Base-by-base conservation (phyloP, 2,329 filamentous ascomycete genomes). In the Golovinomyces cichoracearum region DNA sequence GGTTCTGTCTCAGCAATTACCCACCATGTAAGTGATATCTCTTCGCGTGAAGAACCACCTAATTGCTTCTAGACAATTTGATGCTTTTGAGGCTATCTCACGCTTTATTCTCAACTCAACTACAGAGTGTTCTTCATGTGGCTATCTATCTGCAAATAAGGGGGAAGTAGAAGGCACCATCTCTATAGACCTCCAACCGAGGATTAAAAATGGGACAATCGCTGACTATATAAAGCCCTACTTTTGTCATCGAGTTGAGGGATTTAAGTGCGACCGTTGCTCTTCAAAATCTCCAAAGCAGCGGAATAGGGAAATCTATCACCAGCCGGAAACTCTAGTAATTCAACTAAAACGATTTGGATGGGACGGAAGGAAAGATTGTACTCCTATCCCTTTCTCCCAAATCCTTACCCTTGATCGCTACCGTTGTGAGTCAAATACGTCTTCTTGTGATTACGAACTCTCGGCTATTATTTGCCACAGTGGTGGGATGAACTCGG, bases 381-480 rank as follows among this genome's bases (percentile, higher is more conserved):
- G 50, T 40, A 15, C 31, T 35, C 38, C 41, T 29, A 15, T 48
- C 57, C 33, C 44, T 37, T 15, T 52, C 61, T 48, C 46, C 49
- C 4, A 38, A 47, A 6, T 47, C 27, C 12, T 55, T 61, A 5
- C 52, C 60, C 49, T 55, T 62, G 10, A 53, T 50, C n/a, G 46
- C 48, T 38, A 50, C 41, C 31, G 49, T 35, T 47, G 45, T 19
- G 25, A 50, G 6, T 51, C 33, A 7, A 51, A 49, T 38, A 42
- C 37, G 17, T 42, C 25, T 33, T 29, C 27, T n/a, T 48, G 55
- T 21, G 50, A 40, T 22, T 64, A 63, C 48, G 53, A 58, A 29
- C 54, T 63, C 12, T 45, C 51, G 1, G 54, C 60, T 9, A 56
- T 61, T 2, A 52, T 63, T 9, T 54, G 57, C 38, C 62, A 63